These are phyloP conservation scores for Pythium sp. DNA, from an alignment of 352 stramenopile species.

Conservation along the genomic window DNA sequence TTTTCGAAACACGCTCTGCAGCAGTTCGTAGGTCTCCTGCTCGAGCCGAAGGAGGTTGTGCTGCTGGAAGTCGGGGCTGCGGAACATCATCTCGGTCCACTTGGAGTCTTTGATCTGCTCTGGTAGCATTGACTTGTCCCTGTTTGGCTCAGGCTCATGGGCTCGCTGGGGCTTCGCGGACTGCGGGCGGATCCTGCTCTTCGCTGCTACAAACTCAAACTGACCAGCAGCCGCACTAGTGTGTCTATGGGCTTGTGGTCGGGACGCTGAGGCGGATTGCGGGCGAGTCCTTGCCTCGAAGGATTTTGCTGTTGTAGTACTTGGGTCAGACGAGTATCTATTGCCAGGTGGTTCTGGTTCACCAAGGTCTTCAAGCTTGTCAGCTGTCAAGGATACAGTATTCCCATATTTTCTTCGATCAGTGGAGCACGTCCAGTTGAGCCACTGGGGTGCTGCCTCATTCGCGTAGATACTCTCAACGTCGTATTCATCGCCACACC, in stretches of 20 bases:
- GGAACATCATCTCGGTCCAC: conserved; percentile 43
- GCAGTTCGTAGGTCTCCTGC: conserved; percentile 44
- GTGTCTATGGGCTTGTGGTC: not conserved
- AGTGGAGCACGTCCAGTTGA: not conserved
- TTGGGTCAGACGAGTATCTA: not conserved
- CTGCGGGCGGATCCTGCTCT: conserved; percentile 10
- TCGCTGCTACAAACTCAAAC: not conserved
- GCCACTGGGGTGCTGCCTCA: conserved; percentile 10
- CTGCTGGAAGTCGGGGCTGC: conserved; percentile 39
- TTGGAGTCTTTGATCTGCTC: conserved; percentile 26
- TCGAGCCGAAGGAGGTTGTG: conserved; percentile 30
- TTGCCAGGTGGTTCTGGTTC: not conserved
- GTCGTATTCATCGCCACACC: conserved; percentile 9
- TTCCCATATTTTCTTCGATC: conserved; percentile 16
- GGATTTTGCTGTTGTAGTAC: not conserved
- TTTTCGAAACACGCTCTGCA: conserved; percentile 32
- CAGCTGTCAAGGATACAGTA: not conserved
- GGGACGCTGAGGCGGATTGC: conserved; percentile 28
- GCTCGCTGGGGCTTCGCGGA: conserved; percentile 12
- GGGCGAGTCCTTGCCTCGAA: conserved; percentile 17
- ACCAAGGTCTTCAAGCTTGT: conserved; percentile 14
- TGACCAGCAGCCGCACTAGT: not conserved
- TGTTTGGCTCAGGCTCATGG: not conserved
- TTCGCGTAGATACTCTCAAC: conserved; percentile 20
- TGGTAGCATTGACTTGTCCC: not conserved